A percentile compares a stretch with the other conserved stretches of the same genome.
Conservation (phyloP, 78 protist genomes). For the Pigoraptor vietnamica region DNA sequence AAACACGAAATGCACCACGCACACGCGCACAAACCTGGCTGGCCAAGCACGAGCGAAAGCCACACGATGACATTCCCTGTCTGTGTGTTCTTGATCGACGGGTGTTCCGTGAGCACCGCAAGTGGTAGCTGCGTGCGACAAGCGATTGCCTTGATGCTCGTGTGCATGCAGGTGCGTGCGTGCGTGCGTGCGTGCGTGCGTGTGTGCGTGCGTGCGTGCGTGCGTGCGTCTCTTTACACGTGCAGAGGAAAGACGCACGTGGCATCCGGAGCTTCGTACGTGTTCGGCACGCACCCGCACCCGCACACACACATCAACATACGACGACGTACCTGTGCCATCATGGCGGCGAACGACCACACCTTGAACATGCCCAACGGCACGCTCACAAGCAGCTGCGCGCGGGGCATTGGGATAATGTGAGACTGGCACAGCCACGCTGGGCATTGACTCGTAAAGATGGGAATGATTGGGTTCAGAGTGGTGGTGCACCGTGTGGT, state of each 20-base stretch:
- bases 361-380: conserved; percentile 16
- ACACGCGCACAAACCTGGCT: background rate
- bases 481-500: no score
- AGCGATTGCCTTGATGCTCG: background rate
- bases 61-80: conserved; percentile 34
- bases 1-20: background rate
- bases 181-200: no score
- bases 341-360: conserved; percentile 40
- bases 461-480: no score
- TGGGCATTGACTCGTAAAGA: no score
- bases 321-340: conserved; percentile 36
- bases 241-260: background rate
- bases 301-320: no score
- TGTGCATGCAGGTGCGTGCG: background rate
- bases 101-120: background rate
- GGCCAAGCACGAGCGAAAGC: conserved; percentile 16
- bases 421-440: no score
- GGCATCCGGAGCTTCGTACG: background rate
- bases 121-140: background rate
- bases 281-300: background rate
- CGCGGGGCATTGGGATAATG: no score
- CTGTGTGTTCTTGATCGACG: background rate
- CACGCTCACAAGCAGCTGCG: conserved; percentile 16
- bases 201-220: no score
- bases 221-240: no score